Percentiles rank a stretch among this genome's conserved stretches.
phyloP scores from a whole-genome alignment of 352 stramenopile genomes.

The Globisporangium alternatum region DNA sequence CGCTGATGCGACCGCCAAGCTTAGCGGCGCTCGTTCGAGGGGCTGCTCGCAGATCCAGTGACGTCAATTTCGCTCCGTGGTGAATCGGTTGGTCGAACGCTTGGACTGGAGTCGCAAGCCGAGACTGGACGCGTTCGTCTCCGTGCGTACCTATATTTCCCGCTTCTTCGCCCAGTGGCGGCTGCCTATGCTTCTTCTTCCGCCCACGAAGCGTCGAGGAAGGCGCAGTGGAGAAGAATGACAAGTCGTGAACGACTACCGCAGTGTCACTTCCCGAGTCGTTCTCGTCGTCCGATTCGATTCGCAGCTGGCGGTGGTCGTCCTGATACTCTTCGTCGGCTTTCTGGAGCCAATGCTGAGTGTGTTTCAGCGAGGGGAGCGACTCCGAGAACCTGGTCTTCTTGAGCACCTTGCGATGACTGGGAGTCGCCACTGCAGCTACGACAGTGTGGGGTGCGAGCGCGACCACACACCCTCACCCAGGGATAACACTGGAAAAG shows the following conservation, averaged over 20 bases:
- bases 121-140: constrained; percentile 26
- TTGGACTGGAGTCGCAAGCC: constrained; percentile 16
- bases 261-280: constrained; percentile 22
- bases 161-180: constrained; percentile 16
- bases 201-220: constrained; percentile 25
- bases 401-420: constrained; percentile 16
- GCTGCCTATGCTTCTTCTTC: constrained; percentile 27
- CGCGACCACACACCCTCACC: background rate
- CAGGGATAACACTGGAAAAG: background rate
- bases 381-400: constrained; percentile 28
- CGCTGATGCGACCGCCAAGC: constrained; percentile 3
- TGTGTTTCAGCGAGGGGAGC: constrained; percentile 12
- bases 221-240: constrained; percentile 6
- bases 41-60: background rate
- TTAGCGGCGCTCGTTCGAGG: constrained; percentile 4
- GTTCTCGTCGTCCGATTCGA: constrained; percentile 6
- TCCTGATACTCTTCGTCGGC: background rate
- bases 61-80: constrained; percentile 1
- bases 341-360: background rate
- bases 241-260: constrained; percentile 11
- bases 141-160: constrained; percentile 33
- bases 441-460: background rate
- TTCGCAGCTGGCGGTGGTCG: background rate
- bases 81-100: constrained; percentile 4
- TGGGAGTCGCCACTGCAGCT: constrained; percentile 8